A percentile compares a stretch with the other conserved stretches of the same genome.
Conservation (phyloP, 306 rosid genomes). For the Dryas alaskensis region DNA sequence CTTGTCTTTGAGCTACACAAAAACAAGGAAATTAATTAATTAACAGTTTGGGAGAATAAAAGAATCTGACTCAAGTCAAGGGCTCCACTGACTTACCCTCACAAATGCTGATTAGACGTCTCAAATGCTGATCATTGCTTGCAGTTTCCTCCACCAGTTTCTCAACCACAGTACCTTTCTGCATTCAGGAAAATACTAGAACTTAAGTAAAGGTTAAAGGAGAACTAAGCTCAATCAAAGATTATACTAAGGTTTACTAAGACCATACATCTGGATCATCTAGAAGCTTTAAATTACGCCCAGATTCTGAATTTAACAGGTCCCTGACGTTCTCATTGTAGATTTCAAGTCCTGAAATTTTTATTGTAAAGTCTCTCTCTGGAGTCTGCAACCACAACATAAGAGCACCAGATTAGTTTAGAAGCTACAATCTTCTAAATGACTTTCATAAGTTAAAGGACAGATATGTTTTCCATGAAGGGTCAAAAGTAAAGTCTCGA, state of each 20-base stretch:
- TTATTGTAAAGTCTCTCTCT: slow-evolving; percentile 77
- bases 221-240: neutral
- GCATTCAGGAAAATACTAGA: slow-evolving; percentile 23
- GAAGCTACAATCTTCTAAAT: slow-evolving; percentile 1
- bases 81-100: slow-evolving; percentile 55
- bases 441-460: neutral
- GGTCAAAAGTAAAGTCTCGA: neutral
- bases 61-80: slow-evolving; percentile 12
- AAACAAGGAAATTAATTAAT: slow-evolving; percentile 13
- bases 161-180: slow-evolving; percentile 99
- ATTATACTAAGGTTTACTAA: neutral
- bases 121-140: slow-evolving; percentile 76
- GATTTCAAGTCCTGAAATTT: slow-evolving; percentile 95
- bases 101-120: slow-evolving; percentile 87
- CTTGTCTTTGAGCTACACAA: slow-evolving; percentile 94
- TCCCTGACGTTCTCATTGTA: slow-evolving; percentile 95
- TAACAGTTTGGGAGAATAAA: neutral
- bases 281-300: slow-evolving; percentile 81
- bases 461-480: too few species aligned
- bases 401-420: slow-evolving; percentile 22
- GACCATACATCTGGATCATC: slow-evolving; percentile 91
- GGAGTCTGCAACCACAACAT: slow-evolving; percentile 61
- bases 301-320: slow-evolving; percentile 86
- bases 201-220: slow-evolving; percentile 12
- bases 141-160: slow-evolving; percentile 96